These are phyloP conservation scores for Phytophthora palmivora DNA, from an alignment of 352 stramenopile species.

Conservation along the genomic window DNA sequence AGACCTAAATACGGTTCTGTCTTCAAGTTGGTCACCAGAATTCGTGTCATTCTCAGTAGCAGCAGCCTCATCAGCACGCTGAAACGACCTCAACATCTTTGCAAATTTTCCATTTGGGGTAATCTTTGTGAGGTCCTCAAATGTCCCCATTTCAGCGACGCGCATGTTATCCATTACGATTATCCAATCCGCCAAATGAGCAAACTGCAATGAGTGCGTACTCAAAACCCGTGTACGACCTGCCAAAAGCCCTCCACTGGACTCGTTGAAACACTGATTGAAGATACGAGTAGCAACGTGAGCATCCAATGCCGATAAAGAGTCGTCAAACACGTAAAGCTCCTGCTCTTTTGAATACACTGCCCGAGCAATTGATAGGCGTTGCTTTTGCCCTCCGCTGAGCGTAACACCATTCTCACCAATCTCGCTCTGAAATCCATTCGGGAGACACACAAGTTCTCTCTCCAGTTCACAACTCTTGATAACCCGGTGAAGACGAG, in stretches of 20 bases:
- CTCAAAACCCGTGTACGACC: conserved; percentile 61
- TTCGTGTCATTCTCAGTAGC: conserved; percentile 3
- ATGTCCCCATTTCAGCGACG: conserved; percentile 69
- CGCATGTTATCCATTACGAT: conserved; percentile 79
- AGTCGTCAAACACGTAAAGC: conserved; percentile 77
- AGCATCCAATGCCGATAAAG: conserved; percentile 64
- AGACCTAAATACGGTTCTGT: background rate
- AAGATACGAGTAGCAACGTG: conserved; percentile 61
- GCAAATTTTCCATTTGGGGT: conserved; percentile 53
- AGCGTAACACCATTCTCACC: conserved; percentile 70
- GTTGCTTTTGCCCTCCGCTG: conserved; percentile 73
- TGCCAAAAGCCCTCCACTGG: conserved; percentile 43
- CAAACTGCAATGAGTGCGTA: conserved; percentile 63
- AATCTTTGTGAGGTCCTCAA: conserved; percentile 49
- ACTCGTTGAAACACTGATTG: conserved; percentile 55
- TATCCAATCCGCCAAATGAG: conserved; percentile 65
- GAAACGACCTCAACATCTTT: conserved; percentile 45
- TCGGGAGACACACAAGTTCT: conserved; percentile 55
- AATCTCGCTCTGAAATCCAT: conserved; percentile 66
- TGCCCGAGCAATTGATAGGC: conserved; percentile 71
- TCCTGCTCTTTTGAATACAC: conserved; percentile 60
- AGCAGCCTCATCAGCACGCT: conserved; percentile 16
- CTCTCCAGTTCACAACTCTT: conserved; percentile 60
- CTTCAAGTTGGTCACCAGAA: background rate
- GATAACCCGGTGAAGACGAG: conserved; percentile 57